Evolutionary conservation across 768 basidiomycete genomes (phyloP).

Genomic region (Scleroderma citrinum): DNA sequence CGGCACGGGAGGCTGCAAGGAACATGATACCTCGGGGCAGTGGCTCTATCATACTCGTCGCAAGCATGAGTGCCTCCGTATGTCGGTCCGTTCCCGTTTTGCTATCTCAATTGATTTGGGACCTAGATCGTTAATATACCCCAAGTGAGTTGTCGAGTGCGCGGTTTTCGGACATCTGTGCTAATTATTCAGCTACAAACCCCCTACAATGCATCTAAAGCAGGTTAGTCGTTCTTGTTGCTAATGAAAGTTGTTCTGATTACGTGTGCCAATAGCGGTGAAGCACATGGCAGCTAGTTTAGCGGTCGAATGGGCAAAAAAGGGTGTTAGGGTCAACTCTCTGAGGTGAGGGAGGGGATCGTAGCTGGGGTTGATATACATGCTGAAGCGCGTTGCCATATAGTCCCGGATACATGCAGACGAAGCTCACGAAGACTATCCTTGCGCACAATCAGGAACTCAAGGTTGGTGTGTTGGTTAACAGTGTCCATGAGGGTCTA

Average conservation of each 20-base stretch:
- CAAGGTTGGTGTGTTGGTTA: slow-evolving; percentile 45
- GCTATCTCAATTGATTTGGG: slow-evolving; percentile 9
- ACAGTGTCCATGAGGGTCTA: too few species aligned
- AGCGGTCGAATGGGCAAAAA: slow-evolving; percentile 94
- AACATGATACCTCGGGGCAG: slow-evolving; percentile 79
- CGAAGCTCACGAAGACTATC: slow-evolving; percentile 81
- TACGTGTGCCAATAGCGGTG: slow-evolving; percentile 50
- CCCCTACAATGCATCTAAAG: slow-evolving; percentile 95
- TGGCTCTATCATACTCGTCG: slow-evolving; percentile 81
- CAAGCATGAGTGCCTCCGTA: slow-evolving; percentile 89
- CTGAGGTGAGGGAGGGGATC: slow-evolving; percentile 51
- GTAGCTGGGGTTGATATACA: not conserved
- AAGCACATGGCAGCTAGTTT: slow-evolving; percentile 91
- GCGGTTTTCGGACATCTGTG: too few species aligned
- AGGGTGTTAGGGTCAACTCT: slow-evolving; percentile 80
- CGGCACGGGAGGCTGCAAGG: slow-evolving; percentile 92
- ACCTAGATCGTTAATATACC: slow-evolving; percentile 86
- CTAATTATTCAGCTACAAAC: slow-evolving; percentile 92
- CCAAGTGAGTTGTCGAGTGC: slow-evolving; percentile 42
- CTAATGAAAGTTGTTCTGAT: slow-evolving; percentile 3
- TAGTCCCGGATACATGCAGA: slow-evolving; percentile 93
- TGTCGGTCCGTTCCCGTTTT: slow-evolving; percentile 18
- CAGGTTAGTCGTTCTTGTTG: slow-evolving; percentile 45
- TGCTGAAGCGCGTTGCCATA: slow-evolving; percentile 7
- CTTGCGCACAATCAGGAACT: slow-evolving; percentile 69